A percentile compares a stretch with the other conserved stretches of the same genome.
Evolutionary conservation across 75 land plant species (phyloP).

Genomic region (Larix kaempferi): DNA sequence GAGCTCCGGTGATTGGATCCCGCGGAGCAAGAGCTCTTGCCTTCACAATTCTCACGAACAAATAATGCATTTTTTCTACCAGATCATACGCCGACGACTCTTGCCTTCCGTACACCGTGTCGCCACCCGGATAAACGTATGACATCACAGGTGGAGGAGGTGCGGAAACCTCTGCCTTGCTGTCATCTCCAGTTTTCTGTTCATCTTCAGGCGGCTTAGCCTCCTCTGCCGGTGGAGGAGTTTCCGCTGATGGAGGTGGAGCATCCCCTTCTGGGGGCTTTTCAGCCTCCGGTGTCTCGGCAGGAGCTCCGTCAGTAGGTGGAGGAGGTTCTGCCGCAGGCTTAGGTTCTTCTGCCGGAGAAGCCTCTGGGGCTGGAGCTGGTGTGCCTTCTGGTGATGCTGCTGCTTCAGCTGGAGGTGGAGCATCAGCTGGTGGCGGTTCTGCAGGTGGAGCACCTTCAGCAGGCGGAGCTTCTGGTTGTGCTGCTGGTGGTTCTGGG

Average conservation of each 20-base stretch:
- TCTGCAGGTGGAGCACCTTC: constrained; percentile 5
- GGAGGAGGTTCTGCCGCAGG: background rate
- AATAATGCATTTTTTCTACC: constrained; percentile 64
- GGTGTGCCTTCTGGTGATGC: background rate
- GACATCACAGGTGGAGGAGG: background rate
- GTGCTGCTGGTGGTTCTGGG: constrained; percentile 2
- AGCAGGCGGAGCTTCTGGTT: constrained; percentile 4
- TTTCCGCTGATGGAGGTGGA: constrained; percentile 2
- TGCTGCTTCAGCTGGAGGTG: background rate
- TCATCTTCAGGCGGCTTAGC: background rate
- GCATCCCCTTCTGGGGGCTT: background rate
- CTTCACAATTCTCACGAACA: constrained; percentile 67
- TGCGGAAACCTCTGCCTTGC: background rate
- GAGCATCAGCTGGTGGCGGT: background rate
- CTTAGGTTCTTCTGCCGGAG: background rate
- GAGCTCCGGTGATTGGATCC: constrained; percentile 25
- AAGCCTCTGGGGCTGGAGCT: background rate
- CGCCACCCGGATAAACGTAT: too few relatives aligned
- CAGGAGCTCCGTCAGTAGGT: background rate
- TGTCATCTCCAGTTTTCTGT: background rate
- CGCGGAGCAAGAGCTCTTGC: constrained; percentile 31
- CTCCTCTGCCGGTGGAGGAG: constrained; percentile 6
- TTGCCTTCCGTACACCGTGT: background rate
- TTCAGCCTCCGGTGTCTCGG: background rate
- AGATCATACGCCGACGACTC: constrained; percentile 46